These are phyloP conservation scores for Apostasia shenzhenica DNA, from an alignment of 106 monocot species.

Conservation along the genomic window DNA sequence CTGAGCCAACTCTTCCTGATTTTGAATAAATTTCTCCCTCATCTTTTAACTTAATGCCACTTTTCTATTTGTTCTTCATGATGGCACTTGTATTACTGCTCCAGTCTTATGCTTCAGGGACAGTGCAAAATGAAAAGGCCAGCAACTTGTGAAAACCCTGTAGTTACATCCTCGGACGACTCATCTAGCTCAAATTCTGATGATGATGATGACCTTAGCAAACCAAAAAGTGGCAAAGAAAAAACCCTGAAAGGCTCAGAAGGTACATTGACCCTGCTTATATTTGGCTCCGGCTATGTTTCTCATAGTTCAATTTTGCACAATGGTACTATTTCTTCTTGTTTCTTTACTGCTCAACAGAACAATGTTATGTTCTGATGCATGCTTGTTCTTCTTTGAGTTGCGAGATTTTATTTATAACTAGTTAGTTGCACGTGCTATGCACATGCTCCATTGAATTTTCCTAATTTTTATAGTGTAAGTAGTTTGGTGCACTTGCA, in stretches of 20 bases:
- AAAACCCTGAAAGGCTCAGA: neutral
- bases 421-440: neutral
- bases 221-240: neutral
- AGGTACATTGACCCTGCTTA: neutral
- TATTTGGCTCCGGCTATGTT: too few species aligned
- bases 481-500: too few species aligned
- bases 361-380: too few species aligned
- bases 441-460: neutral
- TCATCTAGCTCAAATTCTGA: conserved; percentile 8
- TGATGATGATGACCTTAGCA: neutral
- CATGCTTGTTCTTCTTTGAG: too few species aligned
- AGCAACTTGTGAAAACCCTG: neutral
- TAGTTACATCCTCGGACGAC: conserved; percentile 2
- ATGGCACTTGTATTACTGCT: too few species aligned
- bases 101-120: neutral
- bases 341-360: neutral
- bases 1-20: too few species aligned
- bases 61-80: too few species aligned
- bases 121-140: neutral
- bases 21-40: too few species aligned
- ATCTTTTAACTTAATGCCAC: too few species aligned
- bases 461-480: too few species aligned
- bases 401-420: neutral
- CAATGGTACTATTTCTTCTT: neutral
- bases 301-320: neutral